These are phyloP conservation scores for Schizonepeta tenuifolia DNA, from an alignment of 257 asterid species.

Conservation along the genomic window DNA sequence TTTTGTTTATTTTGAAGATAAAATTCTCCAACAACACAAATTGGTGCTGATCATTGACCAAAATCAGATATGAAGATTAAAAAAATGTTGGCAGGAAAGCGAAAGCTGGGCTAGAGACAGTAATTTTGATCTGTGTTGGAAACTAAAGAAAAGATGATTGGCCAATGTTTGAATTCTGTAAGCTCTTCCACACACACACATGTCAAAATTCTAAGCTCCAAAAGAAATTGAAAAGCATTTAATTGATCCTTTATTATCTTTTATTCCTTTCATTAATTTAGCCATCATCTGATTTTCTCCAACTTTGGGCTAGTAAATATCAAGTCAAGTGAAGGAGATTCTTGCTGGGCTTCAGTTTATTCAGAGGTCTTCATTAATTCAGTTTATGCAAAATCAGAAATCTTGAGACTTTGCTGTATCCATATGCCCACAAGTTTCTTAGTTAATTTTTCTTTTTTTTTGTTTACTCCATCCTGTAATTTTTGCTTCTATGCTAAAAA, in stretches of 20 bases:
- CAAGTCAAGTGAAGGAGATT: slow-evolving; percentile 3
- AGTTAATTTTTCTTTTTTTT: too few species aligned
- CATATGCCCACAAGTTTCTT: not conserved
- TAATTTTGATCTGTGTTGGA: not conserved
- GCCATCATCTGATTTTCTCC: not conserved
- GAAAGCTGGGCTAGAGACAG: slow-evolving; percentile 7
- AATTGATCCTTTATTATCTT: slow-evolving; percentile 26
- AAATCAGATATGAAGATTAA: not conserved
- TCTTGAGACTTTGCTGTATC: not conserved
- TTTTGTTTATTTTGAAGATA: not conserved
- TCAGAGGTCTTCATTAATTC: not conserved
- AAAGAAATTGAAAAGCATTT: not conserved
- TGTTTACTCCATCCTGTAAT: not conserved
- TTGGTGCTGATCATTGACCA: slow-evolving; percentile 6
- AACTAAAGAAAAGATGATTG: not conserved
- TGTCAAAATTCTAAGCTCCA: slow-evolving; percentile 14
- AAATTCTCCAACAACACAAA: not conserved
- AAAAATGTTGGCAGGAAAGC: not conserved
- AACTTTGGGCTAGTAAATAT: not conserved
- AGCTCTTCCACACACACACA: slow-evolving; percentile 8
- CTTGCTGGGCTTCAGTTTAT: not conserved
- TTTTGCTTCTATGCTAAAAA: slow-evolving; percentile 9
- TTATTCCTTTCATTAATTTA: slow-evolving; percentile 18
- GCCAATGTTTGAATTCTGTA: slow-evolving; percentile 12
- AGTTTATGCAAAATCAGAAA: slow-evolving; percentile 7